Base-by-base conservation (phyloP, 176 grass and related monocot genomes). In the Pontederia crassipes region DNA sequence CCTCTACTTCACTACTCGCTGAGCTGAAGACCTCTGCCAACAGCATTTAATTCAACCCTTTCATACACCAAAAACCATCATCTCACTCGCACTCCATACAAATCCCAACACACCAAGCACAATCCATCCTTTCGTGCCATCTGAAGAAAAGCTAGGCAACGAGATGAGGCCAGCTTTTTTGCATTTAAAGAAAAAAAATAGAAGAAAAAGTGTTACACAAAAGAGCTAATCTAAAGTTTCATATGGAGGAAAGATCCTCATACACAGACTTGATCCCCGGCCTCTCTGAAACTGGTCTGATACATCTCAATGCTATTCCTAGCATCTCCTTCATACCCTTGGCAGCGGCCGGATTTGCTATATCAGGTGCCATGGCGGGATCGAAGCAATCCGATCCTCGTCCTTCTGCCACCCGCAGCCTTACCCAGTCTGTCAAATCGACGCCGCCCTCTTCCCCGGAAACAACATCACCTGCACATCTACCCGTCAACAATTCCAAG, bases 391-490 rank as follows among this genome's bases (percentile, higher is more conserved):
- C 83, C 0, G 77, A 84, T 17, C 72, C 65, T 18, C 87, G 72
- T 48, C 84, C 79, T 40, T 96, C 92, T 12, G 63, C 59, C 27
- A 77, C 83, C 58, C 90, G 55, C 66, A 82, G 64, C 78, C 83
- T 96, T 46, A 87, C 86, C 92, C 92, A 96, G 66, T 96, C 92
- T 2, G 82, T 96, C 58, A 96, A 66, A 67, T 96, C 92, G 0
- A 90, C 83, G 18, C 83, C 81, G 3, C 92, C 92, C 2, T 82
- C 74, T 4, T 71, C 82, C 12, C 75, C 67, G 11, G 86, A 96
- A 13, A 96, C 58, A 27, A 96, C 81, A 69, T 96, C 92, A 16
- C 87, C 80, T 0, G 87, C 92, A 48, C 80, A 80, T 74, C 56
- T 90, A 12, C 92, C 87, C 1, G 87, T 96, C 55, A 96, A 65